Conservation (phyloP, 768 basidiomycete species). For the Serpula lacrymans region DNA sequence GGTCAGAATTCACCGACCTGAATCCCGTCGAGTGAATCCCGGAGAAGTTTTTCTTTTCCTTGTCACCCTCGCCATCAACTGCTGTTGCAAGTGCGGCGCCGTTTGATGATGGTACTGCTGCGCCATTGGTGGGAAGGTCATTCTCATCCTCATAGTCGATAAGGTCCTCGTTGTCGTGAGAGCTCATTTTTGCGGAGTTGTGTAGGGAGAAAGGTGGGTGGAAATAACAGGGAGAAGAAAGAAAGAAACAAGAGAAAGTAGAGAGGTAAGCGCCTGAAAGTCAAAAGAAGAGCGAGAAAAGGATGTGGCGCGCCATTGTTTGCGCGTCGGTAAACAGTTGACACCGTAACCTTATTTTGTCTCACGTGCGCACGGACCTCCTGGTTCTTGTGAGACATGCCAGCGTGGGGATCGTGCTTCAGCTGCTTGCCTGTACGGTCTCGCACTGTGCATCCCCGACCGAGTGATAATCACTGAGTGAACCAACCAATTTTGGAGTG, state of each 20-base stretch:
- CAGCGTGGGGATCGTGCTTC: background rate
- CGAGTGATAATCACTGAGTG: background rate
- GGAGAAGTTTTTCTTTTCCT: slow-evolving; percentile 97
- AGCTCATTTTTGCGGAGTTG: slow-evolving; percentile 54
- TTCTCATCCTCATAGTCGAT: slow-evolving; percentile 95
- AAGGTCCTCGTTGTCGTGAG: slow-evolving; percentile 85
- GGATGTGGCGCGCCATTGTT: slow-evolving; percentile 7
- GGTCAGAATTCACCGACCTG: slow-evolving; percentile 51
- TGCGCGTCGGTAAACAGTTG: slow-evolving; percentile 24
- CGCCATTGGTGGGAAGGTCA: slow-evolving; percentile 65
- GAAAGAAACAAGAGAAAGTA: slow-evolving; percentile 18
- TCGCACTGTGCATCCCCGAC: no score
- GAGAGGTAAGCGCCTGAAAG: slow-evolving; percentile 18
- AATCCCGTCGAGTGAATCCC: slow-evolving; percentile 99
- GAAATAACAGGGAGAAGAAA: slow-evolving; percentile 25
- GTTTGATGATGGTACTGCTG: slow-evolving; percentile 39
- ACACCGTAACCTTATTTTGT: slow-evolving; percentile 7
- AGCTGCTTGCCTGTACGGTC: no score
- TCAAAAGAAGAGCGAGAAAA: slow-evolving; percentile 9
- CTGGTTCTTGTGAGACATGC: background rate
- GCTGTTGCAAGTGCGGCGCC: slow-evolving; percentile 47
- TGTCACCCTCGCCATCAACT: slow-evolving; percentile 54
- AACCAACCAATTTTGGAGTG: background rate
- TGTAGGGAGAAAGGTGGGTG: slow-evolving; percentile 20
- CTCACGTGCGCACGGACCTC: slow-evolving; percentile 28